Evolutionary conservation across 1,139 yeast genomes (phyloP), one percentile per base, ranked within the genome.

Genomic region (Insectozyma bohioensis): DNA sequence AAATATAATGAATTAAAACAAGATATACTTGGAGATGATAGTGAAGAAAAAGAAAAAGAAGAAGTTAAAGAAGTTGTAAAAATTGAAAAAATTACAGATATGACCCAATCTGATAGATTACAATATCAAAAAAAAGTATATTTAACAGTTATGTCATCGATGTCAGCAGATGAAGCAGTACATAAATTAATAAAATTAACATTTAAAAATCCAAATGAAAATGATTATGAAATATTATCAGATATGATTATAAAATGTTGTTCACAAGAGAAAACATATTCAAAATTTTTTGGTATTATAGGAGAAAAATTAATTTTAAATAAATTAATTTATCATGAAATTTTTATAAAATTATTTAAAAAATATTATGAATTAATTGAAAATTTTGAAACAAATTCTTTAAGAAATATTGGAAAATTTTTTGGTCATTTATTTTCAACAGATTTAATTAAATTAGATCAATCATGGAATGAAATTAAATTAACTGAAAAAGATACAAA

Each of bases 161-260:
- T 90, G 79, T 82, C 95, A 1, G 80, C 92, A 3, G 95, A 87
- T 46, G 99, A 92, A 63, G 94, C 95, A 1, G 88, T 86, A 0
- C 97, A 90, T 56, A 90, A 90, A 54, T 60, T 92, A 9, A 48
- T 85, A 26, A 73, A 72, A 48, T 51, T 81, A 12, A 58, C 67
- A 4, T 54, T 70, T 2, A 54, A 61, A 5, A 68, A 70, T 27
- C 11, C 16, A 20, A 42, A 43, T 20, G 45, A 42, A n/a, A 41
- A 45, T 6, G 28, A 37, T 30, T 47, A 55, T 23, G 55, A 54
- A 19, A 61, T 75, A 43, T 65, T 86, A 24, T 79, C 77, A 8
- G 92, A 85, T 46, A 85, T 87, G 78, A 63, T 92, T 9, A 67
- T 88, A 10, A 85, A 83, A 52, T 80, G 95, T 42, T 85, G 96